phyloP scores from a whole-genome alignment of 129 eudicot species.

The Lactuca sativa region DNA sequence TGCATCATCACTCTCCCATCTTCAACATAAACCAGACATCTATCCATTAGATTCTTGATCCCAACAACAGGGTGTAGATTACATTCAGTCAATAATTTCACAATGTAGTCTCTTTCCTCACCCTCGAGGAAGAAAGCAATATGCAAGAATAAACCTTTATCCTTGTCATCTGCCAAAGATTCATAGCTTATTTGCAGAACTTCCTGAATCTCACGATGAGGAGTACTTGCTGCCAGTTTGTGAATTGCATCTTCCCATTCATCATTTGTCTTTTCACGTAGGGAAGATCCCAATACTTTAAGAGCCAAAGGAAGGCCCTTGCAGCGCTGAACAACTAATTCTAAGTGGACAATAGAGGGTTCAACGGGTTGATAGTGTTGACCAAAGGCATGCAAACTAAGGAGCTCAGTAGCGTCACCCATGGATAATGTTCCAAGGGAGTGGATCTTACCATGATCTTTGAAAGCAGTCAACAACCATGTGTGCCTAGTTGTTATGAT shows the following conservation, averaged over 20 bases:
- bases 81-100: neutral
- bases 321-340: constrained; percentile 16
- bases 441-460: neutral
- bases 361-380: constrained; percentile 12
- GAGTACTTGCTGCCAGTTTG: constrained; percentile 12
- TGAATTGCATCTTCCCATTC: neutral
- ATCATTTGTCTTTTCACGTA: neutral
- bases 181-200: constrained; percentile 20
- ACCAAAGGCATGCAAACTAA: constrained; percentile 36
- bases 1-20: constrained; percentile 21
- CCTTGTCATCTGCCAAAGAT: neutral
- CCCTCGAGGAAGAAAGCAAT: constrained; percentile 8
- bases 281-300: constrained; percentile 9
- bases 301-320: constrained; percentile 36
- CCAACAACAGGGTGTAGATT: neutral
- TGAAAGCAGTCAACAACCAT: neutral
- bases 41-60: neutral
- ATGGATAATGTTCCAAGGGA: neutral
- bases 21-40: constrained; percentile 12
- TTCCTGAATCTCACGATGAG: neutral
- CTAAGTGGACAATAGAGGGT: neutral
- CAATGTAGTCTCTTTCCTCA: constrained; percentile 2
- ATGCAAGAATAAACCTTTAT: neutral
- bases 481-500: constrained; percentile 2
- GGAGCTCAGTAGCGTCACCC: constrained; percentile 20